Evolutionary conservation across 2,329 filamentous ascomycete species (phyloP).

Genomic region (Neonectria hederae): DNA sequence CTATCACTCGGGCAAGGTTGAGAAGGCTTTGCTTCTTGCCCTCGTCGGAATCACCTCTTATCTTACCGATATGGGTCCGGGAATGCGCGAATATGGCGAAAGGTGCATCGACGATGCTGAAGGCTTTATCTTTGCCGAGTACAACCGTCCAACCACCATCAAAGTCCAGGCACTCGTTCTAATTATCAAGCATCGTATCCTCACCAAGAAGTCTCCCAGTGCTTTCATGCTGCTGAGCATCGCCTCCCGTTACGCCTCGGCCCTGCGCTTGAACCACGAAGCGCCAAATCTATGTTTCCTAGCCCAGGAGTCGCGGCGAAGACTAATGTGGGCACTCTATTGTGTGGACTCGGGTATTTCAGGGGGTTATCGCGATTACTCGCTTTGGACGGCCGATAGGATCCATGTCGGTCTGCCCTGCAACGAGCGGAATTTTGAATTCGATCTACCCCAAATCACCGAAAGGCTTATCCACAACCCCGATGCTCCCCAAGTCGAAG

Average conservation of each 20-base stretch:
- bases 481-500: conserved; percentile 55
- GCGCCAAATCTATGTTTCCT: conserved; percentile 51
- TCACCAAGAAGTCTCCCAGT: conserved; percentile 54
- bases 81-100: conserved; percentile 61
- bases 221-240: conserved; percentile 57
- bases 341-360: conserved; percentile 55
- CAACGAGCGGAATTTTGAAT: conserved; percentile 61
- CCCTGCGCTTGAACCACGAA: conserved; percentile 56
- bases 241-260: conserved; percentile 54
- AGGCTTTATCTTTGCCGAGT: conserved; percentile 60
- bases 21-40: conserved; percentile 62
- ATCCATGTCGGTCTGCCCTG: conserved; percentile 55
- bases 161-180: conserved; percentile 61
- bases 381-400: conserved; percentile 53
- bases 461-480: conserved; percentile 60
- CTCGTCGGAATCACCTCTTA: conserved; percentile 66
- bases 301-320: conserved; percentile 53
- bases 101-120: conserved; percentile 66
- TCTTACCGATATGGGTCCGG: conserved; percentile 63
- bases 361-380: conserved; percentile 55
- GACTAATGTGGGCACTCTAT: conserved; percentile 57
- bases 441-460: conserved; percentile 64
- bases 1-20: conserved; percentile 65
- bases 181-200: conserved; percentile 56
- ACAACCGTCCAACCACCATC: conserved; percentile 65